phyloP scores from a whole-genome alignment of 345 rosid genomes.

The Capsella bursapastoris region DNA sequence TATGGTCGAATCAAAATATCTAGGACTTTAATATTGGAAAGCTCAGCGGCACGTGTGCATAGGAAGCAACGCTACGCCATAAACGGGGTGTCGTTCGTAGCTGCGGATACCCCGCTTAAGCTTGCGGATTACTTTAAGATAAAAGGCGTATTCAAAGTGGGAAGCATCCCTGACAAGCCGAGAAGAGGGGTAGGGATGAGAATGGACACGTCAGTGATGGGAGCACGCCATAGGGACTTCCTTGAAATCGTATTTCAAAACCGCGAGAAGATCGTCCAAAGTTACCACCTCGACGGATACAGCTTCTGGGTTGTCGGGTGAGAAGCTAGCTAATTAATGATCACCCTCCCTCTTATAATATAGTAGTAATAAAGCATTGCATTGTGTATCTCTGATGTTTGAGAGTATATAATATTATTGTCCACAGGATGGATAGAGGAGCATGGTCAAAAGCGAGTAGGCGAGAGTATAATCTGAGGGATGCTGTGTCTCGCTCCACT shows the following conservation, averaged over 20 bases:
- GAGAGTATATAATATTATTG: background rate
- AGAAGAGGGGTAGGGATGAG: constrained; percentile 40
- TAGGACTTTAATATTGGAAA: constrained; percentile 64
- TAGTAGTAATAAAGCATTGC: background rate
- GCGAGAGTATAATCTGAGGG: constrained; percentile 70
- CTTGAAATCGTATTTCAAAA: constrained; percentile 82
- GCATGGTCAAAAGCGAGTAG: constrained; percentile 68
- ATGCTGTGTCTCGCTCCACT: constrained; percentile 78
- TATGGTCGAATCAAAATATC: constrained; percentile 70
- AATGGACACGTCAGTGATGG: constrained; percentile 82
- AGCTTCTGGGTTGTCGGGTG: constrained; percentile 93
- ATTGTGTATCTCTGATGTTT: background rate
- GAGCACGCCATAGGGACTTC: constrained; percentile 61
- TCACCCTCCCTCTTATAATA: background rate
- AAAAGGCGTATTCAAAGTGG: constrained; percentile 62
- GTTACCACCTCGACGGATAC: constrained; percentile 87
- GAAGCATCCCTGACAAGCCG: constrained; percentile 66
- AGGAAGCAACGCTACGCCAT: constrained; percentile 82
- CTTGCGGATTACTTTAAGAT: constrained; percentile 88
- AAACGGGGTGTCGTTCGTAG: constrained; percentile 71
- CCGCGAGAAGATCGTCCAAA: constrained; percentile 71
- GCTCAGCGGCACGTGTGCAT: constrained; percentile 62
- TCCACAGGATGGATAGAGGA: constrained; percentile 78
- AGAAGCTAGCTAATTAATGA: constrained; percentile 26
- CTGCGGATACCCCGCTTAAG: constrained; percentile 78